Evolutionary conservation across 2,329 filamentous ascomycete species (phyloP).

Genomic region (Epichloe elymi): DNA sequence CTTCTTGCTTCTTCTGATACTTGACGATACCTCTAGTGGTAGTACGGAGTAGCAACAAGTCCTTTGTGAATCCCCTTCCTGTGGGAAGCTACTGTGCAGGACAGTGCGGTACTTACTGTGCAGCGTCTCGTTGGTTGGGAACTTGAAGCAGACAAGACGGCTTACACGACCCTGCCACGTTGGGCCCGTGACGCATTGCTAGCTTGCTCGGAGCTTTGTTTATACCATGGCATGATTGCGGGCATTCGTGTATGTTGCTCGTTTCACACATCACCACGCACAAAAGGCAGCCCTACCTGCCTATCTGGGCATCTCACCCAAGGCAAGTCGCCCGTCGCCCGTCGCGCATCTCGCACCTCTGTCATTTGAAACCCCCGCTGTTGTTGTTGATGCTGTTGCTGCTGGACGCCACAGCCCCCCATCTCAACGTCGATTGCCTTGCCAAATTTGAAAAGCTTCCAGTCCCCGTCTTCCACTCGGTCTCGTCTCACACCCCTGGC

Average conservation of each 20-base stretch:
- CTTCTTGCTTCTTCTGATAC: too few species aligned
- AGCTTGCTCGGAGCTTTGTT: neutral
- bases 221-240: neutral
- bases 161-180: too few species aligned
- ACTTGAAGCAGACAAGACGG: too few species aligned
- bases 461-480: too few species aligned
- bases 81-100: too few species aligned
- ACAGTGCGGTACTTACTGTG: neutral
- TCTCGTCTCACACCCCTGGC: conserved; percentile 1
- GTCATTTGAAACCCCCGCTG: neutral
- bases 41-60: too few species aligned
- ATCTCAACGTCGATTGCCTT: neutral
- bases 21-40: too few species aligned
- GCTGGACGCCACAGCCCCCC: neutral
- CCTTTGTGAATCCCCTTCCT: too few species aligned
- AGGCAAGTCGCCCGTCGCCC: too few species aligned
- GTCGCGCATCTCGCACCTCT: neutral
- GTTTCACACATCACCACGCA: neutral
- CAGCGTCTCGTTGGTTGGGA: neutral
- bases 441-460: neutral
- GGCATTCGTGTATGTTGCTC: neutral
- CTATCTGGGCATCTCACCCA: too few species aligned
- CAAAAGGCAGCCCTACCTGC: neutral
- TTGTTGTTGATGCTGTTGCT: neutral
- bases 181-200: neutral